Evolutionary conservation across 2,329 filamentous ascomycete species (phyloP).

Genomic region (Alternaria novae-zelandiae): DNA sequence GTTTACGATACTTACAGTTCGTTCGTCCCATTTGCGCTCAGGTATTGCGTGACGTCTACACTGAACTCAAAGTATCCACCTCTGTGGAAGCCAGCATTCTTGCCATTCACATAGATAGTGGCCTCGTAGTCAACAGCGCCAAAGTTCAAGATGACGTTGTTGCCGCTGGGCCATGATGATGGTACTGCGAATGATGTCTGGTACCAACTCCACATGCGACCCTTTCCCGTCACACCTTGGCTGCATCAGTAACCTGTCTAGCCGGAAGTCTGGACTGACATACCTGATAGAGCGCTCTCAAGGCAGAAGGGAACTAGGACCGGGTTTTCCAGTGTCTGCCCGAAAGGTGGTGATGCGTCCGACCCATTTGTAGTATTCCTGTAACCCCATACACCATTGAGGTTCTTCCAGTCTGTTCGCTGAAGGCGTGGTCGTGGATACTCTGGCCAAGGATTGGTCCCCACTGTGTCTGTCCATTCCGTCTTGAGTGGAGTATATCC

Average conservation of each 20-base stretch:
- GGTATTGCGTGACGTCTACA: slow-evolving; percentile 62
- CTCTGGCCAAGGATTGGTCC: slow-evolving; percentile 63
- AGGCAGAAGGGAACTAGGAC: slow-evolving; percentile 62
- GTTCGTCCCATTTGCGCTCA: slow-evolving; percentile 56
- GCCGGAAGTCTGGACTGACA: slow-evolving; percentile 13
- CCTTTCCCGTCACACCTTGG: slow-evolving; percentile 50
- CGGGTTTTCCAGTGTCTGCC: slow-evolving; percentile 50
- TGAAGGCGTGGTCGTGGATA: slow-evolving; percentile 64
- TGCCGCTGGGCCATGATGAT: slow-evolving; percentile 51
- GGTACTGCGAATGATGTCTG: slow-evolving; percentile 61
- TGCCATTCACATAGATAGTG: slow-evolving; percentile 65
- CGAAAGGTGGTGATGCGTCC: slow-evolving; percentile 53
- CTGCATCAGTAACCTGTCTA: slow-evolving; percentile 47
- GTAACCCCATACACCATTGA: slow-evolving; percentile 67
- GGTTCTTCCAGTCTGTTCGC: slow-evolving; percentile 61
- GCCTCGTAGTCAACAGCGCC: slow-evolving; percentile 66
- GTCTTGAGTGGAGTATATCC: slow-evolving; percentile 46
- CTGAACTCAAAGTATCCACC: slow-evolving; percentile 70
- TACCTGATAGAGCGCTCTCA: slow-evolving; percentile 61
- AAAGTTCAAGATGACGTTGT: slow-evolving; percentile 61
- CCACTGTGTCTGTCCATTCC: slow-evolving; percentile 60
- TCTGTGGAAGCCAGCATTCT: slow-evolving; percentile 59
- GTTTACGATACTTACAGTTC: slow-evolving; percentile 54
- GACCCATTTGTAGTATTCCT: slow-evolving; percentile 51
- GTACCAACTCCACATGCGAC: slow-evolving; percentile 55